phyloP scores from a whole-genome alignment of 2,329 filamentous ascomycete genomes.

The Ophiostoma montium region DNA sequence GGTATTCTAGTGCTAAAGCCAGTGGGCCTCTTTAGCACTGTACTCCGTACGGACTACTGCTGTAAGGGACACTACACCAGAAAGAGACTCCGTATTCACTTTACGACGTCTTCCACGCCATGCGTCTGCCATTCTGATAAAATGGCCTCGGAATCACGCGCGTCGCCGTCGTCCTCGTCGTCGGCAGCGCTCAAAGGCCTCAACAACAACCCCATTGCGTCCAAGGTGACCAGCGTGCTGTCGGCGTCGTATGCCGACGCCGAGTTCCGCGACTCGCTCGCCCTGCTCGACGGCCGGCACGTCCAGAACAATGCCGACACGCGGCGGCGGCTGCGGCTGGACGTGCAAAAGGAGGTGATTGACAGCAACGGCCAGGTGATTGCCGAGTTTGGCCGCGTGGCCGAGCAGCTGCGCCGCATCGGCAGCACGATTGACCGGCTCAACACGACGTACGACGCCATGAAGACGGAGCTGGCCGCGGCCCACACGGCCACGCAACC shows the following conservation, averaged over 20 bases:
- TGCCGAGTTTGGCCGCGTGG: conserved; percentile 74
- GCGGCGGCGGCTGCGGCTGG: conserved; percentile 62
- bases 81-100: background rate
- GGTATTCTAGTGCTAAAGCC: no score
- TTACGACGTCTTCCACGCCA: background rate
- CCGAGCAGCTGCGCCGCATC: conserved; percentile 78
- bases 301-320: conserved; percentile 64
- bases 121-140: conserved; percentile 5
- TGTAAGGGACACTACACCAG: no score
- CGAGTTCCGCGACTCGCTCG: conserved; percentile 75
- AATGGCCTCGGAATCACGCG: conserved; percentile 15
- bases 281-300: conserved; percentile 58
- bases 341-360: conserved; percentile 85
- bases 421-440: conserved; percentile 63
- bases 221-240: conserved; percentile 70
- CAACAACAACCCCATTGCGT: conserved; percentile 50
- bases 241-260: conserved; percentile 87
- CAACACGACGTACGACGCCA: conserved; percentile 66
- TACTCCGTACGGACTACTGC: no score
- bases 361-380: conserved; percentile 84
- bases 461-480: conserved; percentile 63
- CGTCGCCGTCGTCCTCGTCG: conserved; percentile 13
- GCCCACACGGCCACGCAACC: conserved; percentile 62
- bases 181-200: conserved; percentile 11
- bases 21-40: background rate